Conservation (phyloP, 306 rosid genomes). For the Lotus japonicus region DNA sequence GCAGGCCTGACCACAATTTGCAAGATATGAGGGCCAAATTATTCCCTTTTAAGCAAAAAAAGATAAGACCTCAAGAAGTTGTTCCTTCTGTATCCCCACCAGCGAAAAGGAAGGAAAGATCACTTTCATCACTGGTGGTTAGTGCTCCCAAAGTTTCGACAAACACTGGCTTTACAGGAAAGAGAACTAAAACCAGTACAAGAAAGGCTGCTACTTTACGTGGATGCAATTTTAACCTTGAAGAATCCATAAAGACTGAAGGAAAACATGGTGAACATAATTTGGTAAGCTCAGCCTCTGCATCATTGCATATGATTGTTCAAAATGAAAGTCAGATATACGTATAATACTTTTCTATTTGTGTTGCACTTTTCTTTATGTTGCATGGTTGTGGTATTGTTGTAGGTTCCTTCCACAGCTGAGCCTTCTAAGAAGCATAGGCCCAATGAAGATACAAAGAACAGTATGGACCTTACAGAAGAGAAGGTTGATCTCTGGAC, state of each 20-base stretch:
- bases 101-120: conserved; percentile 89
- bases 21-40: conserved; percentile 89
- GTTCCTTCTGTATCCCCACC: conserved; percentile 59
- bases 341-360: not conserved
- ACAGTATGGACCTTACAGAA: conserved; percentile 43
- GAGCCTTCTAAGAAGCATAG: conserved; percentile 57
- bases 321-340: conserved; percentile 33
- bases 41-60: conserved; percentile 65
- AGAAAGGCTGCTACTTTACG: conserved; percentile 76
- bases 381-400: not conserved
- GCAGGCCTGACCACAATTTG: conserved; percentile 98
- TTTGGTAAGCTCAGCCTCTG: conserved; percentile 47
- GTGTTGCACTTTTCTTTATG: too few relatives aligned
- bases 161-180: conserved; percentile 76
- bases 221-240: conserved; percentile 53
- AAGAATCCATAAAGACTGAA: conserved; percentile 56
- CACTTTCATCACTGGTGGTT: conserved; percentile 88
- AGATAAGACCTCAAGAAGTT: conserved; percentile 53
- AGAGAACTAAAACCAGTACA: conserved; percentile 64
- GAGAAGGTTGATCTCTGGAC: conserved; percentile 96
- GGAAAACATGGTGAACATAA: conserved; percentile 48
- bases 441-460: conserved; percentile 32
- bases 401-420: conserved; percentile 52
- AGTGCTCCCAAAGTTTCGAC: conserved; percentile 77
- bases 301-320: conserved; percentile 30